Conservation (phyloP, 2,329 filamentous ascomycete genomes). For the Apiospora koreana region DNA sequence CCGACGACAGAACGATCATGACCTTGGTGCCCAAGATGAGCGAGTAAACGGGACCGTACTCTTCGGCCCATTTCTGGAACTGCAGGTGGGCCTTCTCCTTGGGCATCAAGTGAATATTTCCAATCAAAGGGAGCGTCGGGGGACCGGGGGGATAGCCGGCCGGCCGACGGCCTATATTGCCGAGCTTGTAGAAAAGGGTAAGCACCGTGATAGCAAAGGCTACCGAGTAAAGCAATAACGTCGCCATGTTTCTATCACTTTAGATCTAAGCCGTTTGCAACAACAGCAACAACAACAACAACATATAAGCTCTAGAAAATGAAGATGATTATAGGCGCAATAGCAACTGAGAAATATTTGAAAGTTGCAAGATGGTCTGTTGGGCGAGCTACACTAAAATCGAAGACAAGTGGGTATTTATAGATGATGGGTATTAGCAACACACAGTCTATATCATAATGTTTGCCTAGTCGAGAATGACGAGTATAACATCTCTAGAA, state of each 20-base stretch:
- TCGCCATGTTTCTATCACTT: background rate
- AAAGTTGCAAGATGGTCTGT: background rate
- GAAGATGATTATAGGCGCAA: background rate
- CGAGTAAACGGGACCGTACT: slow-evolving; percentile 52
- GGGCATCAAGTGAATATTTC: slow-evolving; percentile 54
- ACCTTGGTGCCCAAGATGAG: slow-evolving; percentile 50
- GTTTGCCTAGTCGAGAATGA: too few species aligned
- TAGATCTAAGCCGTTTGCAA: too few species aligned
- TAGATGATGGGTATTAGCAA: background rate
- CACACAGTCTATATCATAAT: background rate
- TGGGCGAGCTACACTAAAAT: too few species aligned
- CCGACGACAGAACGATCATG: slow-evolving; percentile 49
- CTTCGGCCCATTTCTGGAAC: slow-evolving; percentile 52
- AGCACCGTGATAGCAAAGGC: background rate
- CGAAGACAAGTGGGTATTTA: too few species aligned
- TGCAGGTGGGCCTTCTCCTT: slow-evolving; percentile 42
- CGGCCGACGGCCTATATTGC: slow-evolving; percentile 27
- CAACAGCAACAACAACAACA: too few species aligned
- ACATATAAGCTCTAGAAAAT: too few species aligned
- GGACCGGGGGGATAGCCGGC: slow-evolving; percentile 48
- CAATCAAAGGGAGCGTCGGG: slow-evolving; percentile 50
- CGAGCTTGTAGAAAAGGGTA: background rate
- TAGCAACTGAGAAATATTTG: background rate
- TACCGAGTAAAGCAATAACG: background rate
- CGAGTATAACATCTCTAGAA: too few species aligned